Conservation (phyloP, 1,284 basidiomycete species). For the Microbotryomycetes sp. region DNA sequence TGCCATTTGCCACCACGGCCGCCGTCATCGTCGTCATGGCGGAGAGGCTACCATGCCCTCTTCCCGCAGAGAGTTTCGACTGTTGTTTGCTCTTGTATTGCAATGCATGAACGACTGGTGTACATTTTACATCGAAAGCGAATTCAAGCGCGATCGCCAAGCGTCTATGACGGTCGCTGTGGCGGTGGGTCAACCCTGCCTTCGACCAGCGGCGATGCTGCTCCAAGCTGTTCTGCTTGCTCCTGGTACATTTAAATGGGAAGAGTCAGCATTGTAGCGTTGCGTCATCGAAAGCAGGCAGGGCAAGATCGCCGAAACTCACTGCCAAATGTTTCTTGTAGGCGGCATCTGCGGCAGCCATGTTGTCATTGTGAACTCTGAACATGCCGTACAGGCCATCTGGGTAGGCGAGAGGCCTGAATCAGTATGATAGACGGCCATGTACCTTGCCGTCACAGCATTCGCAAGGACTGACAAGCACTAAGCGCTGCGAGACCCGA, state of each 20-base stretch:
- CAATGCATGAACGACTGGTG: too few relatives aligned
- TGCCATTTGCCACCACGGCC: too few relatives aligned
- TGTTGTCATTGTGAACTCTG: constrained; percentile 21
- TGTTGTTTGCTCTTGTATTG: too few relatives aligned
- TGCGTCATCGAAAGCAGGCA: background rate
- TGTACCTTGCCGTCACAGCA: background rate
- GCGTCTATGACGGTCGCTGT: background rate
- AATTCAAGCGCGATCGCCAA: too few relatives aligned
- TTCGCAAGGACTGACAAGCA: constrained; percentile 7
- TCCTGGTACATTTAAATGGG: background rate
- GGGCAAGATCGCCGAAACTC: too few relatives aligned
- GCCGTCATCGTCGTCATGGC: too few relatives aligned
- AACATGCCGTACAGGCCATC: constrained; percentile 29
- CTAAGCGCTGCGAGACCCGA: constrained; percentile 21
- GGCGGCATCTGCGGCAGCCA: constrained; percentile 20
- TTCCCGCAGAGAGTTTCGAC: too few relatives aligned
- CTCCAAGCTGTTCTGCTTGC: background rate
- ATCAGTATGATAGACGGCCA: too few relatives aligned
- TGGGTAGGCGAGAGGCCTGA: too few relatives aligned
- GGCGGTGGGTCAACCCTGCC: background rate
- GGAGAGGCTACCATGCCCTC: too few relatives aligned
- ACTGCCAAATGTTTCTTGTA: constrained; percentile 21
- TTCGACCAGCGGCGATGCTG: background rate
- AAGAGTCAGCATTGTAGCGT: background rate
- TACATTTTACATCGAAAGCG: too few relatives aligned